A percentile compares a stretch with the other conserved stretches of the same genome.
Evolutionary conservation across 768 basidiomycete species (phyloP).

Genomic region (Agrocybe pediades): DNA sequence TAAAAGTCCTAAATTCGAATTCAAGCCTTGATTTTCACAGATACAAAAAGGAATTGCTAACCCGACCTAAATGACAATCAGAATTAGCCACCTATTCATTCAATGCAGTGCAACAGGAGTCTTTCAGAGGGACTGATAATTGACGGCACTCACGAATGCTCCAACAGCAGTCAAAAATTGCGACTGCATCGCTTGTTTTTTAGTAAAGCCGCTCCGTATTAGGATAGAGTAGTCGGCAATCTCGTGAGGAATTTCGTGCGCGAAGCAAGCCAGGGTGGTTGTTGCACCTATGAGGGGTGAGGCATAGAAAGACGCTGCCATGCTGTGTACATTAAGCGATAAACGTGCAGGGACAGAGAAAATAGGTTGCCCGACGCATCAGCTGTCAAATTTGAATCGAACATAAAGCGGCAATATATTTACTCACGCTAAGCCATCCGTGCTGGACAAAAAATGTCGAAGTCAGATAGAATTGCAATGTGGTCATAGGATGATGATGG

Average conservation of each 20-base stretch:
- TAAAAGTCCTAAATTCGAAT: constrained; percentile 64
- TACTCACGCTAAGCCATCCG: constrained; percentile 89
- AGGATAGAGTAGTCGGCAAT: constrained; percentile 98
- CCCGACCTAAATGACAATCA: constrained; percentile 40
- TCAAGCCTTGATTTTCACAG: constrained; percentile 5
- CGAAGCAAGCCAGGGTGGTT: constrained; percentile 93
- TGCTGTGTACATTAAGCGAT: constrained; percentile 50
- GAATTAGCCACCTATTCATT: constrained; percentile 1
- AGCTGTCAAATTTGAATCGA: constrained; percentile 6
- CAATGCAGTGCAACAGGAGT: not conserved
- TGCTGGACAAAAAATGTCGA: constrained; percentile 44
- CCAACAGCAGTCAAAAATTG: constrained; percentile 92
- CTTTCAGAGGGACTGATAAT: constrained; percentile 22
- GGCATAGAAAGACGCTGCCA: constrained; percentile 98
- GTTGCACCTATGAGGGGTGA: constrained; percentile 92
- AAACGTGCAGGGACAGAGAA: constrained; percentile 16
- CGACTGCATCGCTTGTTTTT: constrained; percentile 89
- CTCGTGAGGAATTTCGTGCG: constrained; percentile 94
- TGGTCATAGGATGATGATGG: constrained; percentile 13
- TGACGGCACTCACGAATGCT: constrained; percentile 69
- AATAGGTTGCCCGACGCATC: not conserved
- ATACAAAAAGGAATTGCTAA: constrained; percentile 27
- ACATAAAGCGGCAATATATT: constrained; percentile 15
- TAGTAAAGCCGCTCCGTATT: constrained; percentile 87
- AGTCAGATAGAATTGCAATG: constrained; percentile 10